phyloP scores from a whole-genome alignment of 1,284 basidiomycete species.

The Rhodotorula sp. region DNA sequence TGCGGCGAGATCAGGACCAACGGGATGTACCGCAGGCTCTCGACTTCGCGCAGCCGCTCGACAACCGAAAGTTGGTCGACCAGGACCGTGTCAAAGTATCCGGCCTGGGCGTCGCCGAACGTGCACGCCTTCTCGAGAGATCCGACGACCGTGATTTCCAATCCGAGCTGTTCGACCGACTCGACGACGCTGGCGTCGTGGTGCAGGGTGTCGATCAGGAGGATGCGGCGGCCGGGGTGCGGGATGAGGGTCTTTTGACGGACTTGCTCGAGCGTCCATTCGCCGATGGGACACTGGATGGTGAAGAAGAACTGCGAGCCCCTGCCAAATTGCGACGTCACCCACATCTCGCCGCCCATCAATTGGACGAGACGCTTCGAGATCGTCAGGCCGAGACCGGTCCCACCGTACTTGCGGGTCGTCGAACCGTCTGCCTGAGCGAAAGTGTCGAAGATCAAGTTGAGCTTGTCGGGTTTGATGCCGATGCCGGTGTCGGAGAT shows the following conservation, averaged over 20 bases:
- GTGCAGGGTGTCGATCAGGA: slow-evolving; percentile 83
- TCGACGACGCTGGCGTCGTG: slow-evolving; percentile 75
- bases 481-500: slow-evolving; percentile 98
- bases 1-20: slow-evolving; percentile 84
- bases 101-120: slow-evolving; percentile 57
- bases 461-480: slow-evolving; percentile 97
- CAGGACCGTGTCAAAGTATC: slow-evolving; percentile 92
- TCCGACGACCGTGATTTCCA: slow-evolving; percentile 75
- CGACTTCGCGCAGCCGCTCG: slow-evolving; percentile 83
- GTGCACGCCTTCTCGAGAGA: slow-evolving; percentile 67
- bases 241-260: slow-evolving; percentile 44
- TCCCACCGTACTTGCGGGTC: slow-evolving; percentile 87
- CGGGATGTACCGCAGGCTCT: slow-evolving; percentile 93
- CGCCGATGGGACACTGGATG: slow-evolving; percentile 60
- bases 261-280: slow-evolving; percentile 44
- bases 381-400: slow-evolving; percentile 78
- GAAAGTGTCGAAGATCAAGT: slow-evolving; percentile 99
- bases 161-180: slow-evolving; percentile 75
- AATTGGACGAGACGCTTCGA: slow-evolving; percentile 84
- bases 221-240: slow-evolving; percentile 61
- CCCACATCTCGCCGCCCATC: slow-evolving; percentile 99
- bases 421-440: slow-evolving; percentile 85
- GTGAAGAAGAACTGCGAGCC: slow-evolving; percentile 98
- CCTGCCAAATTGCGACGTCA: slow-evolving; percentile 80
- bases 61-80: slow-evolving; percentile 84